phyloP scores from a whole-genome alignment of 2,329 filamentous ascomycete species.

The Exophiala viscosa region DNA sequence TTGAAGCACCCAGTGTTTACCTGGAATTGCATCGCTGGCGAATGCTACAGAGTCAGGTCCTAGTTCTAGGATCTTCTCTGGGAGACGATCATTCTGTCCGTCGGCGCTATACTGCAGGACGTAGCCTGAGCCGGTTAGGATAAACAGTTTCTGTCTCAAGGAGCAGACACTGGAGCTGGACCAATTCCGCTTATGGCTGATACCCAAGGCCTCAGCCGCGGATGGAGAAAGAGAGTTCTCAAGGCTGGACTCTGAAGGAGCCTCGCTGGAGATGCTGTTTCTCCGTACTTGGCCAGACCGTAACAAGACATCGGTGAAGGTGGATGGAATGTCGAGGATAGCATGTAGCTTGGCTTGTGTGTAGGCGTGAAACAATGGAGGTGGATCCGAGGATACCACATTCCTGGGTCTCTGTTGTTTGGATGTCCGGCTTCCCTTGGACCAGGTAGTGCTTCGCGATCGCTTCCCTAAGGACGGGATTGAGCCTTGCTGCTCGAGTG shows the following conservation, averaged over 20 bases:
- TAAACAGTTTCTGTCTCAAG: conserved; percentile 42
- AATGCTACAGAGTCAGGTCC: conserved; percentile 46
- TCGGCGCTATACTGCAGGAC: conserved; percentile 46
- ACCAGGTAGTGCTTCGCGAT: conserved; percentile 8
- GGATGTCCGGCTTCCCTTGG: conserved; percentile 5
- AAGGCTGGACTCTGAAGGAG: conserved; percentile 4
- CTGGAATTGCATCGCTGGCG: conserved; percentile 48
- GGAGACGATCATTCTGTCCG: conserved; percentile 43
- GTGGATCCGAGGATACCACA: conserved; percentile 56
- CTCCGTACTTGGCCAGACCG: conserved; percentile 61
- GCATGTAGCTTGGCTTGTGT: conserved; percentile 76
- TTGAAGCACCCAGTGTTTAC: conserved; percentile 48
- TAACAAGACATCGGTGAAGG: conserved; percentile 52
- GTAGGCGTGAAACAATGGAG: conserved; percentile 81
- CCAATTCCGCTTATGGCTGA: conserved; percentile 34
- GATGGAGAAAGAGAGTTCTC: conserved; percentile 30
- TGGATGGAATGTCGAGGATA: conserved; percentile 59
- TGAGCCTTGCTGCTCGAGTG: not conserved
- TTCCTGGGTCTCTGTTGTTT: conserved; percentile 8
- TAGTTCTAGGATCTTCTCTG: conserved; percentile 46
- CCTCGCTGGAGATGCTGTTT: conserved; percentile 23
- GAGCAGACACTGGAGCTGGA: conserved; percentile 37
- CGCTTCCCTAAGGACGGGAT: not conserved
- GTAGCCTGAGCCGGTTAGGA: conserved; percentile 43
- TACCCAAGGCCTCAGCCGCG: conserved; percentile 35